A percentile compares a stretch with the other conserved stretches of the same genome.
Evolutionary conservation across 352 stramenopile genomes (phyloP).

Genomic region (Globisporangium rhizosaccharum): DNA sequence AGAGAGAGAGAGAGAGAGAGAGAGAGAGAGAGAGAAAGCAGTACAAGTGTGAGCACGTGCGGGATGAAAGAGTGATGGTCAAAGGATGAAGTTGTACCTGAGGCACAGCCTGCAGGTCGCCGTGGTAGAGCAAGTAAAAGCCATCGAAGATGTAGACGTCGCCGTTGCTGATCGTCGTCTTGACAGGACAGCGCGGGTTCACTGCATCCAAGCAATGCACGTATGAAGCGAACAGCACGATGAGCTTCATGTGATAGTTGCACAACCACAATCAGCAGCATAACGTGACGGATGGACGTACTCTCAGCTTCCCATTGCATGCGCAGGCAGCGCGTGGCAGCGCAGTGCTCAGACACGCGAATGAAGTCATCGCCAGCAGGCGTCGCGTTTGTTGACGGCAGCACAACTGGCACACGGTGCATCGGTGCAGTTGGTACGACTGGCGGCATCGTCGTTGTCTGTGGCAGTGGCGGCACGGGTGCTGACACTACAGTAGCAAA

Average conservation of each 20-base stretch:
- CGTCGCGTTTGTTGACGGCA: constrained; percentile 4
- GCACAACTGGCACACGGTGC: neutral
- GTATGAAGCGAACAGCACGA: neutral
- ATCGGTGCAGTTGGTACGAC: neutral
- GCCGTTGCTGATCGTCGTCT: constrained; percentile 62
- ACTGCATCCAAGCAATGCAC: constrained; percentile 26
- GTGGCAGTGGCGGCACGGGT: neutral
- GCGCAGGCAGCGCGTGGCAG: constrained; percentile 58
- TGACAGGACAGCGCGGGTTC: constrained; percentile 64
- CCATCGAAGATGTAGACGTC: constrained; percentile 79
- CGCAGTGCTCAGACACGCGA: constrained; percentile 59
- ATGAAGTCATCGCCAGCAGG: constrained; percentile 39
- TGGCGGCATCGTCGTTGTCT: neutral
- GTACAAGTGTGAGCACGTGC: neutral
- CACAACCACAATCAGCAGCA: neutral
- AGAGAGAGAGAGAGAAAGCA: too few relatives aligned
- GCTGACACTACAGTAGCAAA: neutral
- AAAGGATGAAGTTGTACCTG: constrained; percentile 25
- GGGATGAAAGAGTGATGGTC: neutral
- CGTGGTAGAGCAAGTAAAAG: constrained; percentile 80
- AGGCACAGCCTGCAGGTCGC: constrained; percentile 44
- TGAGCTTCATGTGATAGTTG: too few relatives aligned
- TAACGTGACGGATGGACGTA: constrained; percentile 17
- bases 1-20: too few relatives aligned
- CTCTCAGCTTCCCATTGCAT: constrained; percentile 78